Evolutionary conservation across 495 filamentous ascomycete species (phyloP), one percentile per base, ranked within the genome.

Genomic region (Talaromyces stipitatus): DNA sequence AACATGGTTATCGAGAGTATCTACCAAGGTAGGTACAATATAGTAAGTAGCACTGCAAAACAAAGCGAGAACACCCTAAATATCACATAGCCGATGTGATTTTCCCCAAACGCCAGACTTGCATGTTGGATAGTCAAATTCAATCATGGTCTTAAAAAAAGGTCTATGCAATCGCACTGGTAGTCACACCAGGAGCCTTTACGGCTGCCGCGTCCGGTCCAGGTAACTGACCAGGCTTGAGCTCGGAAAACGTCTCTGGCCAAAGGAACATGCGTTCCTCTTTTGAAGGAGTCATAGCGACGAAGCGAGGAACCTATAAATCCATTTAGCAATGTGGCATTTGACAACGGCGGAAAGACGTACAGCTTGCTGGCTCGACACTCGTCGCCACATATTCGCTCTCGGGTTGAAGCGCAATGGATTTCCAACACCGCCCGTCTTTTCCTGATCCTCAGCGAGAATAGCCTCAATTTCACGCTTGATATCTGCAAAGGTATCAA

Each of bases 301-400:
- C 72, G 54, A 78, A 81, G 24, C 75, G 66, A 0, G 84, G 84
- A 27, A 86, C 69, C 70, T 75, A 32, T 2, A 47, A n/a, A 60
- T 5, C 1, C 26, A 50, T 41, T 50, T 54, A 55, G 16, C n/a
- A 41, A 18, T 20, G 36, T 5, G 9, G 12, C 4, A 26, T 2
- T 22, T 22, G 18, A 46, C 10, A 50, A 26, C 32, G 20, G 29
- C 47, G 18, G n/a, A n/a, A 32, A 23, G 2, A 66, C 68, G 32
- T 68, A 74, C 77, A 24, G 76, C 72, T 57, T 79, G 76, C 73
- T 78, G 77, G 66, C 82, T 85, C 20, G 78, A 80, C 32, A 83
- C 78, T 9, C 85, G 74, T 38, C 86, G 72, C 86, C 86, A 89
- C 69, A 89, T 72, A 65, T 88, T 88, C 8, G 85, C 85, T 8